phyloP scores from a whole-genome alignment of 1,139 yeast species.

The Blastobotrys petasosporus region DNA sequence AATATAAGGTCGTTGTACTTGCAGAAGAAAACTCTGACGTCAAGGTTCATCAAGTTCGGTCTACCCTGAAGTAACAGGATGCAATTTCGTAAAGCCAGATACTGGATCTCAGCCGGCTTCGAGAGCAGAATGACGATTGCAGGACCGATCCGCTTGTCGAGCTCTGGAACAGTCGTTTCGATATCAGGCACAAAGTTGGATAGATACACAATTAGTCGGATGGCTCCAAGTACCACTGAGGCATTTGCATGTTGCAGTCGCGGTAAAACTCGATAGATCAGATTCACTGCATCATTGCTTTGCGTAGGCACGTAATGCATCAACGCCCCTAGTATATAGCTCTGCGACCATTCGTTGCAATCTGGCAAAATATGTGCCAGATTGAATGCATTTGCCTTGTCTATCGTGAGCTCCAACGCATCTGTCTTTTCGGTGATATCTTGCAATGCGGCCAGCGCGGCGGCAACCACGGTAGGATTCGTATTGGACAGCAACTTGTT shows the following conservation, averaged over 20 bases:
- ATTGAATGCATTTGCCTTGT: conserved; percentile 49
- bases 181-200: conserved; percentile 54
- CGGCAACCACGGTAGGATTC: conserved; percentile 59
- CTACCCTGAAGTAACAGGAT: conserved; percentile 66
- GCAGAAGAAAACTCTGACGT: conserved; percentile 74
- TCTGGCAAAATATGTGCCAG: conserved; percentile 46
- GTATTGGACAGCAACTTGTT: conserved; percentile 52
- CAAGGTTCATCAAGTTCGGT: conserved; percentile 56
- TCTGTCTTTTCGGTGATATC: conserved; percentile 57
- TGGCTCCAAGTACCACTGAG: conserved; percentile 71
- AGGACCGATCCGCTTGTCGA: conserved; percentile 60
- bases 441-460: conserved; percentile 64
- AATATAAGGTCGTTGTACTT: conserved; percentile 81
- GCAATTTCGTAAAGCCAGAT: conserved; percentile 73
- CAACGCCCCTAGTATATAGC: conserved; percentile 61
- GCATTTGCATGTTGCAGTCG: conserved; percentile 77
- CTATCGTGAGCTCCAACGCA: conserved; percentile 48
- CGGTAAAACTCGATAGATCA: conserved; percentile 68
- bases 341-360: conserved; percentile 78
- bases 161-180: conserved; percentile 41
- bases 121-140: conserved; percentile 67
- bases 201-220: conserved; percentile 65
- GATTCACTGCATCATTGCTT: conserved; percentile 54
- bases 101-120: conserved; percentile 80
- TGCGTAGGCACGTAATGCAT: conserved; percentile 68